Conservation (phyloP, 345 rosid genomes). For the Brassica carinata region DNA sequence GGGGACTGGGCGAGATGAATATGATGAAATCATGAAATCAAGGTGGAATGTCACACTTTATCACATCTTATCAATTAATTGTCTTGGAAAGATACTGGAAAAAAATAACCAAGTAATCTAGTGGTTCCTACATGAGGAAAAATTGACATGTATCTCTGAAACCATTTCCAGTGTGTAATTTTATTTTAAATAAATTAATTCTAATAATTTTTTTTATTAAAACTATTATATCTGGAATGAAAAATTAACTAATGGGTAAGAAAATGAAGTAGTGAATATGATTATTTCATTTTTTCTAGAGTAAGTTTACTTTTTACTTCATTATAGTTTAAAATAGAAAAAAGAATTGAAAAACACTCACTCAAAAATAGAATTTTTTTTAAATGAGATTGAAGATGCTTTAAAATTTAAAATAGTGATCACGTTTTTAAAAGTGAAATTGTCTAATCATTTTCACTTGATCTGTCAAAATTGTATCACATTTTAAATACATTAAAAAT, state of each 20-base stretch:
- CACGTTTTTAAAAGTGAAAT: too few species aligned
- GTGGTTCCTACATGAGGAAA: background rate
- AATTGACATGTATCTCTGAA: background rate
- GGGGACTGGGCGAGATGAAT: slow-evolving; percentile 12
- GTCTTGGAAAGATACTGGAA: background rate
- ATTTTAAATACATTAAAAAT: too few species aligned
- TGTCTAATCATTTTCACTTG: too few species aligned
- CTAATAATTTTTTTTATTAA: too few species aligned
- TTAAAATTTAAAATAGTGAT: too few species aligned
- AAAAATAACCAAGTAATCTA: background rate
- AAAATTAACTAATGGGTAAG: background rate
- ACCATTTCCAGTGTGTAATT: background rate
- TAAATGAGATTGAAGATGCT: too few species aligned
- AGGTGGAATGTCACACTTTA: slow-evolving; percentile 22
- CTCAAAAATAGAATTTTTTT: background rate
- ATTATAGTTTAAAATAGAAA: background rate
- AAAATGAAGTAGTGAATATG: background rate
- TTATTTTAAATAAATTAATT: too few species aligned
- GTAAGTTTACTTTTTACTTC: background rate
- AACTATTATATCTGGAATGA: too few species aligned
- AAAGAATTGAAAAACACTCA: background rate
- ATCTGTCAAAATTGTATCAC: too few species aligned
- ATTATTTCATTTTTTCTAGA: background rate
- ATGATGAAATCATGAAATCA: background rate
- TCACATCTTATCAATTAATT: background rate